Evolutionary conservation across 129 eudicot species (phyloP).

Genomic region (Chrysanthemum seticuspe): DNA sequence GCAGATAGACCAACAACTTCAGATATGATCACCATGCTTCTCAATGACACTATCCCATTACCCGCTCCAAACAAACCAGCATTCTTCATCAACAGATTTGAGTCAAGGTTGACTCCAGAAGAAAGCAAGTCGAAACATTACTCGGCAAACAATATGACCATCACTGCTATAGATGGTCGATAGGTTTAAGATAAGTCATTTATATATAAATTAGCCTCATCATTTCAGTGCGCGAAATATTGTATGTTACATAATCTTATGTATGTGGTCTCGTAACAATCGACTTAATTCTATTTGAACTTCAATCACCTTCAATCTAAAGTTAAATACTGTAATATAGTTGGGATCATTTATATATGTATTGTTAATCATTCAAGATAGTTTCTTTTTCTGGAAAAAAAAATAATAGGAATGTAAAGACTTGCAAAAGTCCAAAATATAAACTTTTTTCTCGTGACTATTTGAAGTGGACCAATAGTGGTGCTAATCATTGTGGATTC

Average conservation of each 20-base stretch:
- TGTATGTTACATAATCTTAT: too few relatives aligned
- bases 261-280: too few relatives aligned
- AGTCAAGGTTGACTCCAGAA: background rate
- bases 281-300: background rate
- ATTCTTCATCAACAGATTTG: background rate
- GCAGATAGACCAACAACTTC: background rate
- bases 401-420: background rate
- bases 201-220: too few relatives aligned
- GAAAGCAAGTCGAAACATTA: background rate
- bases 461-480: conserved; percentile 1
- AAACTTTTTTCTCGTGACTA: conserved; percentile 16
- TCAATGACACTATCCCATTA: background rate
- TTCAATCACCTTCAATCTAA: too few relatives aligned
- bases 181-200: too few relatives aligned
- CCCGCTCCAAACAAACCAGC: conserved; percentile 1
- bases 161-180: background rate
- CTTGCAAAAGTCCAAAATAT: background rate
- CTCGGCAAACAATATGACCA: background rate
- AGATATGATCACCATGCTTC: background rate
- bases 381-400: background rate
- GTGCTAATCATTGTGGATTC: background rate
- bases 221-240: too few relatives aligned
- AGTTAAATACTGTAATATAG: background rate
- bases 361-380: background rate
- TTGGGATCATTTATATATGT: background rate